Base-by-base conservation (phyloP, 2,329 filamentous ascomycete genomes). In the Dryadomyces quercus-mongolicae region DNA sequence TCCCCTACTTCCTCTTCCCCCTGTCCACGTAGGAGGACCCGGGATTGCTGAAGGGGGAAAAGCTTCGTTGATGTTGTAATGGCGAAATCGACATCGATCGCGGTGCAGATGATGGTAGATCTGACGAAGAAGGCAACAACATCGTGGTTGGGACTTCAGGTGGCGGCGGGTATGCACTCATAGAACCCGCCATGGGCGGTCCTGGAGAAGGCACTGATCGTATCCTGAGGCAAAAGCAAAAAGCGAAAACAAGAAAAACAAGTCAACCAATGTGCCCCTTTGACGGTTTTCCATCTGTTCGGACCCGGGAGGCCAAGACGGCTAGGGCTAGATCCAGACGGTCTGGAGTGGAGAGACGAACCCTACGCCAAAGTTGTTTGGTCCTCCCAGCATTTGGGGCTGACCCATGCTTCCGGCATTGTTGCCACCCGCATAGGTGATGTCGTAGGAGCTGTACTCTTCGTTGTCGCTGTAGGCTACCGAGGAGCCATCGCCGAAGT, bases 341-440 rank as follows among this genome's bases (percentile, higher is more conserved):
- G 77, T 70, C 71, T 80, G 76, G 70, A 76, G 72, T 74, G 77
- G 77, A 78, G 75, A 73, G 71, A 81, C 78, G 74, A 81, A 81
- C 78, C 78, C 78, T 71, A 73, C 67, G 67, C 72, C 71, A 71
- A 70, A 74, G 66, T 72, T 70, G 68, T 60, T 69, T 65, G 67
- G 62, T 64, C 66, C 74, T 68, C 68, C 72, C 65, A 74, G 67
- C 63, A 71, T 68, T 60, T 72, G 69, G 59, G 54, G 40, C 18
- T 73, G 69, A 57, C 72, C 70, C 65, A 72, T 71, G 59, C 53
- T 40, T 36, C 54, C 40, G 49, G 22, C 36, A 55, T 48, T 49
- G 51, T 54, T 46, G 31, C 53, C 53, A n/a, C 71, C 68, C 60
- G 71, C 62, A 62, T 68, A 74, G 61, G 66, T 66, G 65, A 75